Evolutionary conservation across 306 rosid species (phyloP), one percentile per base, ranked within the genome.

Genomic region (Lathyrus sativus): DNA sequence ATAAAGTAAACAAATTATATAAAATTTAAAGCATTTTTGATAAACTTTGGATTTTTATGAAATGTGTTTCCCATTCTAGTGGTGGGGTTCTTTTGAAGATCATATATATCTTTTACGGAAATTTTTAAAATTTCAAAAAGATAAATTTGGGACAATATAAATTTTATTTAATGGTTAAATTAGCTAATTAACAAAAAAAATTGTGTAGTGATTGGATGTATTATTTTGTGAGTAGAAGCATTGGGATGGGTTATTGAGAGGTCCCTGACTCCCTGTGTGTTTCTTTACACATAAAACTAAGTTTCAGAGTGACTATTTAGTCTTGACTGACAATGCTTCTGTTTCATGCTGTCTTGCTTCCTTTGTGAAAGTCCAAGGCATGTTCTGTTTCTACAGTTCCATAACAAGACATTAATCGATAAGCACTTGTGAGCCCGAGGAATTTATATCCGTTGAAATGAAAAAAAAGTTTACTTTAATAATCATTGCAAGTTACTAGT

Each of bases 71-170:
- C 0, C 49, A 39, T 45, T 59, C 60, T 45, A 54, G 67, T 54
- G 81, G 81, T 74, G 79, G 77, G 77, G 69, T 62, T 53, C 29
- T 81, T 74, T 82, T 80, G 83, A 83, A 78, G 60, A 72, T 66
- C 51, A 53, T 65, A 73, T 53, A 72, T 42, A 67, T 73, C 76
- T 75, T 84, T 85, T 64, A 54, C 33, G 70, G 39, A 35, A 26
- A 3, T 24, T 24, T 24, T 24, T 24, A 24, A 1, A 24, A 24
- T 1, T 24, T 24, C 2, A 24, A 24, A 24, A 24, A 24, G 2
- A 24, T 24, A 24, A 24, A n/a, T n/a, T n/a, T n/a, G n/a, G n/a
- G n/a, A n/a, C n/a, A n/a, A n/a, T n/a, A n/a, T n/a, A n/a, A n/a
- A n/a, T n/a, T n/a, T n/a, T n/a, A n/a, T n/a, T n/a, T n/a, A 26